phyloP scores from a whole-genome alignment of 2,329 filamentous ascomycete genomes.

The Claviceps digitariae region DNA sequence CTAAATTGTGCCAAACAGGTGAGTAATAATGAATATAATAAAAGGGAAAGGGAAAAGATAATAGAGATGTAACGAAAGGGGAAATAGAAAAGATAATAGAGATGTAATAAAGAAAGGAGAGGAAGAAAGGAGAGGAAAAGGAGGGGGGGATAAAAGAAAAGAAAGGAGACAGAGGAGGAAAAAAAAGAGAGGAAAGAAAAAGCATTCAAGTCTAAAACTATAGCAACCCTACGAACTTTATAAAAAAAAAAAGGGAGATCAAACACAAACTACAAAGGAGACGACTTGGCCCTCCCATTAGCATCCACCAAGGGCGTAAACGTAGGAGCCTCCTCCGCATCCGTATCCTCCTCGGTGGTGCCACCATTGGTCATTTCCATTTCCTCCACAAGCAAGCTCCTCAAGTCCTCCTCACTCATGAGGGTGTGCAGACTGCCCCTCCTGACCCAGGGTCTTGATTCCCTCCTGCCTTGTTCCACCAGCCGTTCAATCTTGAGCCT shows the following conservation, averaged over 20 bases:
- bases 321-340: conserved; percentile 18
- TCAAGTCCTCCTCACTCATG: conserved; percentile 46
- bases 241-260: too few relatives aligned
- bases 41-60: too few relatives aligned
- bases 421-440: conserved; percentile 45
- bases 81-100: too few relatives aligned
- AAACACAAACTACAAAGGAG: not conserved
- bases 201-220: not conserved
- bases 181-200: not conserved
- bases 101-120: not conserved
- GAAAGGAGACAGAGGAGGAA: not conserved
- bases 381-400: conserved; percentile 30
- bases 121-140: too few relatives aligned
- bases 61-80: too few relatives aligned
- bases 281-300: conserved; percentile 7
- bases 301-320: conserved; percentile 12
- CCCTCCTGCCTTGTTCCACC: conserved; percentile 44
- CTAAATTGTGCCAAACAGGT: too few relatives aligned
- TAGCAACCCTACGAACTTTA: too few relatives aligned
- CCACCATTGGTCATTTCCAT: conserved; percentile 19
- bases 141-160: too few relatives aligned
- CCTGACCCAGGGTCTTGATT: conserved; percentile 34
- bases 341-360: conserved; percentile 25
- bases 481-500: conserved; percentile 67
- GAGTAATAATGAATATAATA: too few relatives aligned